Evolutionary conservation across 345 rosid species (phyloP), one percentile per base, ranked within the genome.

Genomic region (Viola odorata): DNA sequence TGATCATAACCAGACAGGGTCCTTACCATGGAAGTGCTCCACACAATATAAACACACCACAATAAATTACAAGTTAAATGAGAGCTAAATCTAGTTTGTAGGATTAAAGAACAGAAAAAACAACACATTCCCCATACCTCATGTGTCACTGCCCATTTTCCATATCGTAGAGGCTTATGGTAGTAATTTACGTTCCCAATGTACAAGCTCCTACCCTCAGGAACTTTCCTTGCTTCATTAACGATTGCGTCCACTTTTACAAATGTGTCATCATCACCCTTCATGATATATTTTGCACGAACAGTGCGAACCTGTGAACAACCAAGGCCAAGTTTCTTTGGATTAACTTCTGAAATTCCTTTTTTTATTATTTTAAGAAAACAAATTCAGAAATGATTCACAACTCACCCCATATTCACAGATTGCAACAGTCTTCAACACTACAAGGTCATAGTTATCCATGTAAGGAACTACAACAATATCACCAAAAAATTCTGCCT

Each of bases 121-220:
- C 39, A 58, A 51, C 3, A 13, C 41, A 32, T 37, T 37, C 7
- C 37, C 7, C 61, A 37, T 85, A 92, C 98, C 96, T 92, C 96
- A 51, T 87, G 84, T n/a, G 91, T 84, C 67, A 89, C 98, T 23
- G 91, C 96, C 98, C 98, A 92, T 89, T 92, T 92, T 50, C 98
- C 98, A 4, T 84, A 42, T 17, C 98, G 86, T 39, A 92, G 73
- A 69, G 96, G 96, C 77, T 78, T 87, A 63, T 87, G 96, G 77
- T 80, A 81, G 74, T 89, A 91, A 76, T 91, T 91, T 67, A 89
- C 81, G 70, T 91, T 91, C 51, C 96, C 96, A 54, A 89, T 77
- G 67, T 89, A 91, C 63, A 89, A 67, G 81, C 89, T 91, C 55
- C 73, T 79, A 45, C 73, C 85, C 45, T 65, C 74, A 0, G 86